Evolutionary conservation across 1,139 yeast genomes (phyloP), one percentile per base, ranked within the genome.

Genomic region (Suhomyces ambrosiae): DNA sequence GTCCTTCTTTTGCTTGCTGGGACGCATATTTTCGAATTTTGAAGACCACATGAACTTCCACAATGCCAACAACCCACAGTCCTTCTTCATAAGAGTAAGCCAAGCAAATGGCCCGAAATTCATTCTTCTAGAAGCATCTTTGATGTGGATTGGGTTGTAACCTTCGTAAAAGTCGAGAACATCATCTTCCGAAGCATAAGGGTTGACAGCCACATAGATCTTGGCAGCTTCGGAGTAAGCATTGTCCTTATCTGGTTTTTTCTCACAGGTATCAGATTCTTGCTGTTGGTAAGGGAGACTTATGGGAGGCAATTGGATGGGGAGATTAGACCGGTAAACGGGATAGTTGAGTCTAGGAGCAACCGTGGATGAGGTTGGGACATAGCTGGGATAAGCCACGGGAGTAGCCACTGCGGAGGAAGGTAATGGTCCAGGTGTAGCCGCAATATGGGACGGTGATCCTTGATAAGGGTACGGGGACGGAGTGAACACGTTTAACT

Each of bases 51-150:
- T 41, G 30, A 35, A 45, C 29, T 44, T 43, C 54, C 57, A 51
- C 21, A 55, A 42, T 17, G 37, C 19, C 7, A 35, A 31, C 24
- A 52, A 41, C 9, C 49, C 50, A 16, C 45, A 37, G 29, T 52
- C 54, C 31, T 50, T 38, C 30, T 48, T 41, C 44, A 52, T 44
- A 10, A 72, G 45, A 0, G 76, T 56, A 5, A 69, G 46, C 66
- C 76, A 66, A 0, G 76, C 54, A 35, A 69, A 61, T 6, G 58
- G 52, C 5, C 53, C 47, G 9, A 49, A 43, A 19, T 51, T 51
- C 55, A 37, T 38, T 45, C 46, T 30, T 38, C 44, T 41, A 16
- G 48, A 50, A 7, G 48, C 49, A n/a, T 48, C 54, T 33, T 54
- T 58, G 15, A 50, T 37, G 34, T 42, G 65, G 4, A 56, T 41